phyloP scores from a whole-genome alignment of 2,329 filamentous ascomycete genomes.

The Clarireedia monteithiana region DNA sequence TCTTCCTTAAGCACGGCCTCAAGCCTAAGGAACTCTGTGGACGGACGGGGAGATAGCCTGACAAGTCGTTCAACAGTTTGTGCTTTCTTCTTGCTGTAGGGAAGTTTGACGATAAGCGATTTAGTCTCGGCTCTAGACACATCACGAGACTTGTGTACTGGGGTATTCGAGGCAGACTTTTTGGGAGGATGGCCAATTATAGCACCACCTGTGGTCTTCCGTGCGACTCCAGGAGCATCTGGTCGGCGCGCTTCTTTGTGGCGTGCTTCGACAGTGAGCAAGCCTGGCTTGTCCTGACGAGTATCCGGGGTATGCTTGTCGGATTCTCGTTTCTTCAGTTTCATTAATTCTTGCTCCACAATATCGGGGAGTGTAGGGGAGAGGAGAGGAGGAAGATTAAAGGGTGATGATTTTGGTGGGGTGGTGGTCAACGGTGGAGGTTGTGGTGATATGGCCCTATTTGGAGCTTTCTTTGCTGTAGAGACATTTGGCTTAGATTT shows the following conservation, averaged over 20 bases:
- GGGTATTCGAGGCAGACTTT: slow-evolving; percentile 15
- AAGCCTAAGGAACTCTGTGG: slow-evolving; percentile 9
- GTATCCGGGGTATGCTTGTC: slow-evolving; percentile 13
- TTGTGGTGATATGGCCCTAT: neutral
- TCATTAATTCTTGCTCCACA: slow-evolving; percentile 24
- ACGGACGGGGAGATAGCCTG: slow-evolving; percentile 14
- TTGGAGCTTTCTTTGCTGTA: slow-evolving; percentile 1
- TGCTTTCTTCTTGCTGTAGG: slow-evolving; percentile 23
- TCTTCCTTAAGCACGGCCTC: slow-evolving; percentile 12
- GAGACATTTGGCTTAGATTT: slow-evolving; percentile 11
- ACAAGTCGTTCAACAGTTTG: slow-evolving; percentile 26
- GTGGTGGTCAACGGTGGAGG: slow-evolving; percentile 12
- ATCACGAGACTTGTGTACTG: slow-evolving; percentile 11
- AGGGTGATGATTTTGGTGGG: slow-evolving; percentile 4
- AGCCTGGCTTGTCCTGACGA: slow-evolving; percentile 4
- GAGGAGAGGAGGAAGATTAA: slow-evolving; percentile 24
- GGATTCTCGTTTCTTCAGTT: slow-evolving; percentile 12
- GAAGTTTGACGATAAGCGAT: slow-evolving; percentile 24
- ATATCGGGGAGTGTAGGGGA: slow-evolving; percentile 27
- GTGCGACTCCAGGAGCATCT: slow-evolving; percentile 28
- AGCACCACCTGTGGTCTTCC: slow-evolving; percentile 24
- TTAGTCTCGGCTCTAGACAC: slow-evolving; percentile 7
- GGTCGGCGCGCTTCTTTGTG: slow-evolving; percentile 27
- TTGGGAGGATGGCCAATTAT: slow-evolving; percentile 27
- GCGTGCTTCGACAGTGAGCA: slow-evolving; percentile 25